Conservation (phyloP, 257 asterid species). For the Solanum arcanum region DNA sequence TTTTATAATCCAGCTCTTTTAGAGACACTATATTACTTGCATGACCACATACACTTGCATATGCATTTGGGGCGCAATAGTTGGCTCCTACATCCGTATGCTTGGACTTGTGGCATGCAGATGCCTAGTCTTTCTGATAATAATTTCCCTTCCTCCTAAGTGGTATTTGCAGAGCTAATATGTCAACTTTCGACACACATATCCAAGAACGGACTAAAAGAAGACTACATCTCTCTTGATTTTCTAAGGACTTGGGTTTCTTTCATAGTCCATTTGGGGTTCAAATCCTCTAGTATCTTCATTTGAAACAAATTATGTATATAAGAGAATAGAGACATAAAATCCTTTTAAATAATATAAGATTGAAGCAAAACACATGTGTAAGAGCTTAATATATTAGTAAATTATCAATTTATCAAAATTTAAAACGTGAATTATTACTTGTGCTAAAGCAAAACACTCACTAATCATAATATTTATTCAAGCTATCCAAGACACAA, state of each 20-base stretch:
- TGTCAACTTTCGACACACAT: background rate
- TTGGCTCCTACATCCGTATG: background rate
- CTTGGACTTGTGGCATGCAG: background rate
- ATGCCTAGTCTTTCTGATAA: background rate
- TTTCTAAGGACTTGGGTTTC: background rate
- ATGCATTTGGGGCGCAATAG: too few species aligned
- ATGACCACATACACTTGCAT: too few species aligned
- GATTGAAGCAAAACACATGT: background rate
- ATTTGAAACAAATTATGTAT: too few species aligned
- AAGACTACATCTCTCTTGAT: background rate
- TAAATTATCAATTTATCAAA: too few species aligned
- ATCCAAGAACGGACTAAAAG: background rate
- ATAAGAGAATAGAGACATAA: background rate
- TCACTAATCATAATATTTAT: background rate
- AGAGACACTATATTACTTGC: too few species aligned
- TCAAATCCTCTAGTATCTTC: background rate
- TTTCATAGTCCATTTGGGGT: background rate
- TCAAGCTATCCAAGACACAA: background rate
- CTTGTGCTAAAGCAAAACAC: background rate
- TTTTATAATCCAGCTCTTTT: too few species aligned
- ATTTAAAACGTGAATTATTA: background rate
- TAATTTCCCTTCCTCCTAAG: background rate
- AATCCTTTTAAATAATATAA: background rate
- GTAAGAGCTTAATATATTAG: too few species aligned
- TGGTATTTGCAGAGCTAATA: background rate